A percentile compares a stretch with the other conserved stretches of the same genome.
phyloP scores from a whole-genome alignment of 2,329 filamentous ascomycete species.

The Mycogone perniciosa region DNA sequence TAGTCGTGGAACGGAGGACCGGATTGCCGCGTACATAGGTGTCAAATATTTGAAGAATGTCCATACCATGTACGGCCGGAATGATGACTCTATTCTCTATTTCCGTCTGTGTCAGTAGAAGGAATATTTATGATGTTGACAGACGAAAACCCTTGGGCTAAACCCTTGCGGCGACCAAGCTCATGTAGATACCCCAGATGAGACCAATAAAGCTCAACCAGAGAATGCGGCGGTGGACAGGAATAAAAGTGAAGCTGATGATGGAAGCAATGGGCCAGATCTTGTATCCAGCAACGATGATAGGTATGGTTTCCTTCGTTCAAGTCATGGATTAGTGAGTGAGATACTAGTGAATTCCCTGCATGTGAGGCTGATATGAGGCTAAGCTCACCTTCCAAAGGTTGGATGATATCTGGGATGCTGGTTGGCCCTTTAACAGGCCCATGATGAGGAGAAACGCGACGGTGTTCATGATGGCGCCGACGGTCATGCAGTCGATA shows the following conservation, averaged over 20 bases:
- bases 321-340: neutral
- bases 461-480: slow-evolving; percentile 40
- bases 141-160: slow-evolving; percentile 13
- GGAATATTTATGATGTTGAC: neutral
- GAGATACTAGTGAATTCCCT: neutral
- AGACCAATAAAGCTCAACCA: slow-evolving; percentile 44
- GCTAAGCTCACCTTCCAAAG: slow-evolving; percentile 27
- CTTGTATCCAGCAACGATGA: slow-evolving; percentile 45
- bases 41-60: neutral
- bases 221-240: slow-evolving; percentile 43
- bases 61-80: too few relatives aligned
- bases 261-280: slow-evolving; percentile 47
- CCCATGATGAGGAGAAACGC: slow-evolving; percentile 44
- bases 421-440: slow-evolving; percentile 35
- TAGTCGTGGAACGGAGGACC: neutral
- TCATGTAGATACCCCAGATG: slow-evolving; percentile 47
- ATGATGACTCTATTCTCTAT: too few relatives aligned
- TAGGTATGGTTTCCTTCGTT: slow-evolving; percentile 37
- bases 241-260: slow-evolving; percentile 43
- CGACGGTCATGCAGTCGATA: slow-evolving; percentile 42
- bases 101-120: neutral
- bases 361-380: neutral
- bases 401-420: slow-evolving; percentile 32
- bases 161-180: slow-evolving; percentile 38
- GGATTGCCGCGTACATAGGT: slow-evolving; percentile 3